phyloP scores from a whole-genome alignment of 805 yeast species.

The Kuraishia ogatae region DNA sequence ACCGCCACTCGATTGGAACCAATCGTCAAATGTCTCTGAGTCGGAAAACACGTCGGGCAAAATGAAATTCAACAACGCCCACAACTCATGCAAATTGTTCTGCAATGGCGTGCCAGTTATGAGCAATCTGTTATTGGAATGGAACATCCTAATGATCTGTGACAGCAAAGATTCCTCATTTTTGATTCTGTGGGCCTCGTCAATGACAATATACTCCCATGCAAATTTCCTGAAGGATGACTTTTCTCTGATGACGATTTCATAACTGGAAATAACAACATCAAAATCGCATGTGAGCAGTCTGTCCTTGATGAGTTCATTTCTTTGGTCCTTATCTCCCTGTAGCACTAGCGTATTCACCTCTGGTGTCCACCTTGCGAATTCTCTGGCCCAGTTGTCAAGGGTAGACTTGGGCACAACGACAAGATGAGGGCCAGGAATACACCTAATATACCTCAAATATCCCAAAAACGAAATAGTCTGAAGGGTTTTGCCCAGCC shows the following conservation, averaged over 20 bases:
- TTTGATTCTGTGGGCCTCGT: slow-evolving; percentile 79
- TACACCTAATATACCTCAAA: slow-evolving; percentile 49
- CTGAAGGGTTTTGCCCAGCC: slow-evolving; percentile 74
- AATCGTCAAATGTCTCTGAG: slow-evolving; percentile 63
- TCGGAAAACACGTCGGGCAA: slow-evolving; percentile 75
- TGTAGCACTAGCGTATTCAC: slow-evolving; percentile 61
- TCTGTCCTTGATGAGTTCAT: slow-evolving; percentile 38
- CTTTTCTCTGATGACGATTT: slow-evolving; percentile 70
- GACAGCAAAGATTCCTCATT: slow-evolving; percentile 49
- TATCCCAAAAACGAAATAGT: slow-evolving; percentile 73
- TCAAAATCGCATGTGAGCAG: slow-evolving; percentile 59
- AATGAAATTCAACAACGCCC: slow-evolving; percentile 73
- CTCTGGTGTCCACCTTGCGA: slow-evolving; percentile 74
- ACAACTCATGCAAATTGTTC: slow-evolving; percentile 69
- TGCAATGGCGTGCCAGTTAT: slow-evolving; percentile 82
- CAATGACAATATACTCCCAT: slow-evolving; percentile 74
- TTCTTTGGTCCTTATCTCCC: slow-evolving; percentile 67
- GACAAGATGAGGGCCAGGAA: slow-evolving; percentile 66
- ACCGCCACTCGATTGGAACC: slow-evolving; percentile 44
- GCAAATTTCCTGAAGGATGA: slow-evolving; percentile 53
- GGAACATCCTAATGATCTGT: slow-evolving; percentile 3
- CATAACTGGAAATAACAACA: slow-evolving; percentile 64
- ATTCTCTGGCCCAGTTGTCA: slow-evolving; percentile 76
- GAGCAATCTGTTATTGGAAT: slow-evolving; percentile 48
- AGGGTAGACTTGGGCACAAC: slow-evolving; percentile 76